Conservation (phyloP, 352 stramenopile genomes). For the Phytophthora fragariaefolia region DNA sequence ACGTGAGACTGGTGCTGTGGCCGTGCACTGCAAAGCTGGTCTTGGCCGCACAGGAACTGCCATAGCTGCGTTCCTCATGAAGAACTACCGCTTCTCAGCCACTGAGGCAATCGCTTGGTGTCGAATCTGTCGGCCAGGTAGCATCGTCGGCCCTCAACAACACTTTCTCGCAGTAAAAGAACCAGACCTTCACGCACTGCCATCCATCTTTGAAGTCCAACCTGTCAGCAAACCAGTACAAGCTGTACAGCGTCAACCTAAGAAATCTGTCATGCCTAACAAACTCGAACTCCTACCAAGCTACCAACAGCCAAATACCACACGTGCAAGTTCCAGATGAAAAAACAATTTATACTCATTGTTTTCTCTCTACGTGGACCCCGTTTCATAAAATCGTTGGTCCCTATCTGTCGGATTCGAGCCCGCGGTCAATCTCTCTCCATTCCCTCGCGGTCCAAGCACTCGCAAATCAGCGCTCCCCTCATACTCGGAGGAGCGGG, state of each 20-base stretch:
- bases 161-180: slow-evolving; percentile 93
- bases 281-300: slow-evolving; percentile 17
- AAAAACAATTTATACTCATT: slow-evolving; percentile 50
- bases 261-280: slow-evolving; percentile 3
- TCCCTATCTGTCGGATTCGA: slow-evolving; percentile 48
- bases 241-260: not conserved
- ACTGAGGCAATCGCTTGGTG: slow-evolving; percentile 96
- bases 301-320: slow-evolving; percentile 9
- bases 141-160: slow-evolving; percentile 96
- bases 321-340: slow-evolving; percentile 24
- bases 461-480: slow-evolving; percentile 41
- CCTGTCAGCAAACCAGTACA: slow-evolving; percentile 13
- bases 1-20: slow-evolving; percentile 82
- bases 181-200: slow-evolving; percentile 48
- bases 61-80: slow-evolving; percentile 97
- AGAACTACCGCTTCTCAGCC: slow-evolving; percentile 94
- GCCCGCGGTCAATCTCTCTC: slow-evolving; percentile 33
- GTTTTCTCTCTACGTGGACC: slow-evolving; percentile 40
- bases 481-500: slow-evolving; percentile 18
- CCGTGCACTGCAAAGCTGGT: slow-evolving; percentile 98
- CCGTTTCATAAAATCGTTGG: slow-evolving; percentile 32
- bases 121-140: slow-evolving; percentile 94
- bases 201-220: slow-evolving; percentile 28
- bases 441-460: slow-evolving; percentile 44
- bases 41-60: slow-evolving; percentile 96